A percentile compares a stretch with the other conserved stretches of the same genome.
Evolutionary conservation across 805 yeast species (phyloP).

Genomic region (Metschnikowia sp.): DNA sequence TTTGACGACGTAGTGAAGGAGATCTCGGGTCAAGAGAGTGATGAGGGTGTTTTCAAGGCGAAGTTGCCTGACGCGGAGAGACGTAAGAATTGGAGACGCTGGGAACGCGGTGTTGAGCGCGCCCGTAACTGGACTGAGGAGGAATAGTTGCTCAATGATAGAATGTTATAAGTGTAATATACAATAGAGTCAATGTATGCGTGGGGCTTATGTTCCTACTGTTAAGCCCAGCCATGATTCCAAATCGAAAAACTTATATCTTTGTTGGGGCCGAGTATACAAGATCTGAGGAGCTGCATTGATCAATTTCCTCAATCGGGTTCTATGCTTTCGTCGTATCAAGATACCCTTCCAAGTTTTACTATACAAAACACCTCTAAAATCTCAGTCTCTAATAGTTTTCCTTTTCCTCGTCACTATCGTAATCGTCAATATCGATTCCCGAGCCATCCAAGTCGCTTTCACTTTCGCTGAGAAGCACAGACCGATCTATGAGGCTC

Average conservation of each 20-base stretch:
- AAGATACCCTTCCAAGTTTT: too few species aligned
- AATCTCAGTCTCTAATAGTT: background rate
- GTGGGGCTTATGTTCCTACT: background rate
- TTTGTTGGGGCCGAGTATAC: too few species aligned
- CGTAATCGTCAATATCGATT: constrained; percentile 26
- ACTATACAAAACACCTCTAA: too few species aligned
- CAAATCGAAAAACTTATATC: too few species aligned
- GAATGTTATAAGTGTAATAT: background rate
- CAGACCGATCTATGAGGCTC: constrained; percentile 8
- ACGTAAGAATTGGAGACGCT: constrained; percentile 60
- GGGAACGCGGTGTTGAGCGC: constrained; percentile 84
- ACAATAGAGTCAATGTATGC: background rate
- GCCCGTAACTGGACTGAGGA: constrained; percentile 76
- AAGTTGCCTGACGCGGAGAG: constrained; percentile 56
- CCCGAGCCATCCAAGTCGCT: constrained; percentile 3
- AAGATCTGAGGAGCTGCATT: too few species aligned
- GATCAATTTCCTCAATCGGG: too few species aligned
- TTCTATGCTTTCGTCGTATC: too few species aligned
- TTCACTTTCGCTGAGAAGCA: constrained; percentile 16
- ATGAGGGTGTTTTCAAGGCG: constrained; percentile 31
- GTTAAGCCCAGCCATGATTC: background rate
- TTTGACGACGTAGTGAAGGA: constrained; percentile 60
- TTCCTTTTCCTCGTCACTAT: constrained; percentile 15
- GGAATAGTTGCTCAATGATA: constrained; percentile 11
- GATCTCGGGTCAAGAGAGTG: constrained; percentile 31